Evolutionary conservation across 2,329 filamentous ascomycete genomes (phyloP), one percentile per base, ranked within the genome.

Genomic region (Lithohypha guttulata): DNA sequence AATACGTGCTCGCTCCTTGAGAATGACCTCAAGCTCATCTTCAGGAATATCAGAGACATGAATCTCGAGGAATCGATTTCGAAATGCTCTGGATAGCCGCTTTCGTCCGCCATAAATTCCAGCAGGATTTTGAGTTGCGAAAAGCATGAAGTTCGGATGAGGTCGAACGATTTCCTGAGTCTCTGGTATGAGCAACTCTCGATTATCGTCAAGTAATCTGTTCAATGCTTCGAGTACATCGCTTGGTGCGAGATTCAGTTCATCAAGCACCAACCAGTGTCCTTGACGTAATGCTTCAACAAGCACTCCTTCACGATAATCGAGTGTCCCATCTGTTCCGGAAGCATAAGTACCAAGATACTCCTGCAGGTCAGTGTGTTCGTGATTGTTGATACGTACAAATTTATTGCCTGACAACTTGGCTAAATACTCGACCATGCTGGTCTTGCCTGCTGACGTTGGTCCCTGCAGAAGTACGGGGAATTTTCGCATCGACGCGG

Each of bases 351-450:
- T 93, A 13, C 91, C 91, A 4, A 99, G 66, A 54, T 99, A 99
- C 57, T 99, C 93, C 59, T 98, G 91, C 25, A 99, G 67, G 59
- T 99, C 91, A 0, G 91, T 98, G 55, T 98, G 91, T 56, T 99
- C 93, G 60, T 99, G 91, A 51, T 99, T 99, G 64, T 99, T 99
- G 68, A 99, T 98, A 44, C 91, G 78, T 29, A 98, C 86, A 55
- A 96, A 98, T 55, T 84, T 91, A 58, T 99, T 94, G 3, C 93
- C 91, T 20, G 86, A 96, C 40, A 84, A 81, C 54, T 93, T 91
- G n/a, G 93, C 89, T 25, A 99, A 71, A 57, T 94, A 95, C 60
- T 96, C 89, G 28, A 98, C 93, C 91, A 99, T 98, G 60, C 89
- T 96, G 0, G 91, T 99, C 62, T 99, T 99, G 48, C 91, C 91